A percentile compares a stretch with the other conserved stretches of the same genome.
phyloP scores from a whole-genome alignment of 78 protist species.

The Dictyostelium brefeldianum region DNA sequence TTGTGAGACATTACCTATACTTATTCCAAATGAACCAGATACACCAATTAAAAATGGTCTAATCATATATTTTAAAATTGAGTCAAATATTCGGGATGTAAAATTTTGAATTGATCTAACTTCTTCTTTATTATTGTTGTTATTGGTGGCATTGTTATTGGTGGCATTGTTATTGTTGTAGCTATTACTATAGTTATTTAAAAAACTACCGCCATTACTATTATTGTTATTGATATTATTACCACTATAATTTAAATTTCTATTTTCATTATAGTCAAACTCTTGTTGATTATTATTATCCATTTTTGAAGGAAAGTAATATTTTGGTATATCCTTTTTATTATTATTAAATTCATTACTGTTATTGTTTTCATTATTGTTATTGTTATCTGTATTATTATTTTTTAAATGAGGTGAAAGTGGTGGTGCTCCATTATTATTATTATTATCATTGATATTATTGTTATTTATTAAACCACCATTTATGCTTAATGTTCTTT shows the following conservation, averaged over 20 bases:
- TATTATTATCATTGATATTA: neutral
- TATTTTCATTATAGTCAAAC: neutral
- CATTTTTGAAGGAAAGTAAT: too few relatives aligned
- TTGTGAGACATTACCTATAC: constrained; percentile 28
- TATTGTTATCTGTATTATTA: neutral
- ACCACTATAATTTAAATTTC: neutral
- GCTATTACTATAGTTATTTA: neutral
- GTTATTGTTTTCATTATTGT: neutral
- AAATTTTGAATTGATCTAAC: neutral
- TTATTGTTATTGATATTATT: too few relatives aligned
- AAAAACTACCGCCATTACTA: neutral
- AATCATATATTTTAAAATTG: constrained; percentile 37
- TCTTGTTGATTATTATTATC: too few relatives aligned
- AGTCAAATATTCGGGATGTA: neutral
- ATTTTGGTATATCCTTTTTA: neutral
- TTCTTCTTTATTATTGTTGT: neutral
- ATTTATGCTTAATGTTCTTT: constrained; percentile 8
- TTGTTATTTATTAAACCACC: neutral
- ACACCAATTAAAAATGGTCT: constrained; percentile 69
- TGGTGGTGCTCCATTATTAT: neutral
- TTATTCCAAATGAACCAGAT: constrained; percentile 71
- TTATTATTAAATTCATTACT: neutral
- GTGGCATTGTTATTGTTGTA: neutral
- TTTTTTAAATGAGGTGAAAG: neutral
- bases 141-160: neutral